phyloP scores from a whole-genome alignment of 2,329 filamentous ascomycete genomes.

The Pseudocercospora vitis region DNA sequence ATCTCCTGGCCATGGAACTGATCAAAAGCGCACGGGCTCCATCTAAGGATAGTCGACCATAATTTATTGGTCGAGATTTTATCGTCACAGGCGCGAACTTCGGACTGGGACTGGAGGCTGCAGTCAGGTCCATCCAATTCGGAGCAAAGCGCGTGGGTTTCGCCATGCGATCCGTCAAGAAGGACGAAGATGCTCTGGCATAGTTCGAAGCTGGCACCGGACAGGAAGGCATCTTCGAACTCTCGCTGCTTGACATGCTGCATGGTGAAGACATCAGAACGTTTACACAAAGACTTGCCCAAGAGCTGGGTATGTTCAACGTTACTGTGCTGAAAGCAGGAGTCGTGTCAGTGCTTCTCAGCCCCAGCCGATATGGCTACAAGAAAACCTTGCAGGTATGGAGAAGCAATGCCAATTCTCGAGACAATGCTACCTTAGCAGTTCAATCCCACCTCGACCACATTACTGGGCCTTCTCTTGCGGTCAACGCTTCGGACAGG shows the following conservation, averaged over 20 bases:
- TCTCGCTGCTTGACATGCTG: constrained; percentile 49
- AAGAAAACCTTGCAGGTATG: not conserved
- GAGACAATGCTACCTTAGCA: not conserved
- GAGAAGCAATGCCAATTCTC: no score
- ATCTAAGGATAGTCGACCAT: not conserved
- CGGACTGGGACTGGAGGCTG: constrained; percentile 50
- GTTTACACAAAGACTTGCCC: constrained; percentile 36
- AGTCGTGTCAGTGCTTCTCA: constrained; percentile 33
- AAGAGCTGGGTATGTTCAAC: constrained; percentile 38
- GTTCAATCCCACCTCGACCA: not conserved
- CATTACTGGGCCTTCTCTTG: not conserved
- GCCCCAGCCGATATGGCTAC: not conserved
- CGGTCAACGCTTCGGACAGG: not conserved
- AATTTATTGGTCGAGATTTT: constrained; percentile 23
- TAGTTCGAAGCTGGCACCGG: constrained; percentile 42
- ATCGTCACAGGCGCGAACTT: constrained; percentile 53
- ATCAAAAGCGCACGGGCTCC: not conserved
- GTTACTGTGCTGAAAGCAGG: constrained; percentile 44
- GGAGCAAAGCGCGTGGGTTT: constrained; percentile 47
- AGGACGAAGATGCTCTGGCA: constrained; percentile 47
- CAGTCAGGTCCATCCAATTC: constrained; percentile 44
- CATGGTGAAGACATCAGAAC: constrained; percentile 42
- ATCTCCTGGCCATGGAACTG: not conserved
- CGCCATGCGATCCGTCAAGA: constrained; percentile 45
- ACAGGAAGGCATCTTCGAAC: constrained; percentile 41